A percentile compares a stretch with the other conserved stretches of the same genome.
Evolutionary conservation across 495 filamentous ascomycete species (phyloP).

Genomic region (Amphirosellinia nigrospora): DNA sequence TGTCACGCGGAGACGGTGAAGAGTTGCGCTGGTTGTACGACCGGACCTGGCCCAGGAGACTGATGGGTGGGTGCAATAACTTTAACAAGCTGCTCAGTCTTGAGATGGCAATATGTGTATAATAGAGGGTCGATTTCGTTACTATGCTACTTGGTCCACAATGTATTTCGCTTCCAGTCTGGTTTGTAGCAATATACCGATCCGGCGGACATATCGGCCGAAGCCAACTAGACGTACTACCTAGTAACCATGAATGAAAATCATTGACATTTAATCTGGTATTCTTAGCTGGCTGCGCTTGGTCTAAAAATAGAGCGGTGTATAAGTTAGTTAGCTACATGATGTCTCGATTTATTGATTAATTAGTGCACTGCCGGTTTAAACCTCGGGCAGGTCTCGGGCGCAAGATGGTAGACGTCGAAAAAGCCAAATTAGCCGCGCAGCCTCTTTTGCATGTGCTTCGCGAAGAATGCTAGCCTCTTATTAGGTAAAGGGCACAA

Average conservation of each 20-base stretch:
- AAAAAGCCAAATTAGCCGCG: background rate
- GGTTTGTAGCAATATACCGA: background rate
- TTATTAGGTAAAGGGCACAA: constrained; percentile 10
- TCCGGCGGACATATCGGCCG: background rate
- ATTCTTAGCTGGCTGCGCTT: background rate
- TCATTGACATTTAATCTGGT: no score
- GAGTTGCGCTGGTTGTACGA: constrained; percentile 4
- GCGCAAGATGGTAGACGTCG: background rate
- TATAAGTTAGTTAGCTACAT: background rate
- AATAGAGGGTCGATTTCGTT: background rate
- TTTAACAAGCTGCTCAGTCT: background rate
- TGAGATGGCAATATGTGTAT: background rate
- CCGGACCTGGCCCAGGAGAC: background rate
- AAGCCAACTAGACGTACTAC: background rate
- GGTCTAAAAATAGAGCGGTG: background rate
- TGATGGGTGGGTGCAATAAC: background rate
- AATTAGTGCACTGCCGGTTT: background rate
- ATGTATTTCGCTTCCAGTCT: background rate
- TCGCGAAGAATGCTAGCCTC: background rate
- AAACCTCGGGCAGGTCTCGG: background rate
- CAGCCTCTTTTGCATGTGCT: background rate
- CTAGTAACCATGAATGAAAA: no score
- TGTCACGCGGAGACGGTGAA: background rate
- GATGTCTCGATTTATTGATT: background rate
- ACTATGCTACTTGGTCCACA: background rate